Conservation (phyloP, 768 basidiomycete genomes). For the Collybiopsis confluens region DNA sequence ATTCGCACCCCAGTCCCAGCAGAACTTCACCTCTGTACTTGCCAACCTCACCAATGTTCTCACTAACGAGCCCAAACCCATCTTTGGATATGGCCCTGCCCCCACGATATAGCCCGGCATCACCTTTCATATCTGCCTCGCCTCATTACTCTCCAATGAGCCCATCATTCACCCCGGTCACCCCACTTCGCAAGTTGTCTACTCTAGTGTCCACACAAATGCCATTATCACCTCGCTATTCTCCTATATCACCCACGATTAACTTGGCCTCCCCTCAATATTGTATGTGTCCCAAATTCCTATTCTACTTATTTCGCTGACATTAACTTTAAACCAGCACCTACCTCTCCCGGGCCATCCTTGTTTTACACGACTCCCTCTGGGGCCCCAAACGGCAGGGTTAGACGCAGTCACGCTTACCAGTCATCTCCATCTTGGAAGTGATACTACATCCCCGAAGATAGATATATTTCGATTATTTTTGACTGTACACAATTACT, state of each 20-base stretch:
- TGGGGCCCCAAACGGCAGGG: slow-evolving; percentile 45
- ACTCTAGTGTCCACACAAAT: slow-evolving; percentile 44
- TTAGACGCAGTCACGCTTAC: slow-evolving; percentile 37
- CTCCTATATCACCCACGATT: slow-evolving; percentile 83
- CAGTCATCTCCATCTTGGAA: slow-evolving; percentile 52
- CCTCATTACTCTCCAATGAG: slow-evolving; percentile 87
- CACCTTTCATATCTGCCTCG: slow-evolving; percentile 88
- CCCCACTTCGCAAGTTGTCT: slow-evolving; percentile 85
- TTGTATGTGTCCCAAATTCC: too few species aligned
- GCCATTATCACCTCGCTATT: slow-evolving; percentile 91
- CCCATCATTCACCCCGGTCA: slow-evolving; percentile 89
- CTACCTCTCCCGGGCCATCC: slow-evolving; percentile 85
- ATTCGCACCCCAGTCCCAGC: slow-evolving; percentile 78
- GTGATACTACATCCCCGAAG: slow-evolving; percentile 16
- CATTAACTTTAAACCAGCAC: too few species aligned
- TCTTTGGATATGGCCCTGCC: slow-evolving; percentile 84
- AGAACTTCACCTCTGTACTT: slow-evolving; percentile 85
- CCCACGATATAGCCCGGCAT: slow-evolving; percentile 82
- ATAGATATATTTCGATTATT: background rate
- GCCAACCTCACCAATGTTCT: slow-evolving; percentile 82
- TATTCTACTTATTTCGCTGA: too few species aligned
- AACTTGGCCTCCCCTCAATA: too few species aligned
- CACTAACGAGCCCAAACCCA: slow-evolving; percentile 77
- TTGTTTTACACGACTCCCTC: slow-evolving; percentile 83
- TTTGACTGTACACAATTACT: too few species aligned